A percentile compares a stretch with the other conserved stretches of the same genome.
Evolutionary conservation across 2,329 filamentous ascomycete species (phyloP).

Genomic region (Ascochyta lentis): DNA sequence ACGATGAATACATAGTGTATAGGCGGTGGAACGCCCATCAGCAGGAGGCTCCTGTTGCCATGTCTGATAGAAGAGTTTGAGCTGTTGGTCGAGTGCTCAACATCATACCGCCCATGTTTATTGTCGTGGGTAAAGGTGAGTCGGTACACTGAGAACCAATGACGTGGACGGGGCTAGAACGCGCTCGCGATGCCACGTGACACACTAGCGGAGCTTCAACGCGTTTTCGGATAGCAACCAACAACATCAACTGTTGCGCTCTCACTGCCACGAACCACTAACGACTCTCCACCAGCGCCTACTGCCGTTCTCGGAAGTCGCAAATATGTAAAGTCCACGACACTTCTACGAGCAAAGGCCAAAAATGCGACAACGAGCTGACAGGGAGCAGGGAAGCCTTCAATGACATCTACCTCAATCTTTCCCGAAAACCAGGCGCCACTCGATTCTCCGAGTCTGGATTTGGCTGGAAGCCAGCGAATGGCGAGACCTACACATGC

Average conservation of each 20-base stretch:
- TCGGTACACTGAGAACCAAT: not conserved
- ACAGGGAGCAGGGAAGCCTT: slow-evolving; percentile 76
- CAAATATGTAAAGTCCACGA: slow-evolving; percentile 4
- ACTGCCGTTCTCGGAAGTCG: not conserved
- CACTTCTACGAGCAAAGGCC: not conserved
- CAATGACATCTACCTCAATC: slow-evolving; percentile 94
- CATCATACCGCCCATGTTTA: not conserved
- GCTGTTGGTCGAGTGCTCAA: not conserved
- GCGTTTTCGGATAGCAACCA: slow-evolving; percentile 2
- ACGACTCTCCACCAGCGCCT: slow-evolving; percentile 3
- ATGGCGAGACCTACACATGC: slow-evolving; percentile 91
- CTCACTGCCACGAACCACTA: not conserved
- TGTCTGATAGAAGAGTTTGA: not conserved
- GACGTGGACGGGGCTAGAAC: slow-evolving; percentile 5
- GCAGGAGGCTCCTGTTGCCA: not conserved
- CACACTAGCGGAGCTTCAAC: not conserved
- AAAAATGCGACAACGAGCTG: not conserved
- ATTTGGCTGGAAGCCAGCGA: slow-evolving; percentile 91
- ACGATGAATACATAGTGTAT: not conserved
- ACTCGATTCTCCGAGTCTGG: slow-evolving; percentile 95
- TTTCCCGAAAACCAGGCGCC: slow-evolving; percentile 90
- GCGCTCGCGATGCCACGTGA: slow-evolving; percentile 3
- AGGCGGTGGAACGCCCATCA: not conserved
- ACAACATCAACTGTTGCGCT: slow-evolving; percentile 5
- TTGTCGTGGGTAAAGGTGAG: not conserved